Percentiles rank a stretch among this genome's conserved stretches.
Evolutionary conservation across 2,329 filamentous ascomycete species (phyloP).

Genomic region (Mycosphaerella sp.): DNA sequence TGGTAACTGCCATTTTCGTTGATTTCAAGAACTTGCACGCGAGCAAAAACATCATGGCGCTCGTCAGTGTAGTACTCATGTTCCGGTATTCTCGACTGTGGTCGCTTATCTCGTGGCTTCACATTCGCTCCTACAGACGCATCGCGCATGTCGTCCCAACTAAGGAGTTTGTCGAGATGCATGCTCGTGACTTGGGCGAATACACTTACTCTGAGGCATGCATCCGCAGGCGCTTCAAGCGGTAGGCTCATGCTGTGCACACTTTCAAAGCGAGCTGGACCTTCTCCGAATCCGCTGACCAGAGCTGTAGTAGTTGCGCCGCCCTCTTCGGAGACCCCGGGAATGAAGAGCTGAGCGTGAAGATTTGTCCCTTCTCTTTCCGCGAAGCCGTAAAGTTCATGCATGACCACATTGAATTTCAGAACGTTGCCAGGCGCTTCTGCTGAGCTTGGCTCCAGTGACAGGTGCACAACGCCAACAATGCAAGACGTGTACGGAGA

Average conservation of each 20-base stretch:
- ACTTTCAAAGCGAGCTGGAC: slow-evolving; percentile 87
- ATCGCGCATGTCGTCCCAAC: slow-evolving; percentile 98
- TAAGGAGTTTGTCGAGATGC: slow-evolving; percentile 93
- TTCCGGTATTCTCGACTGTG: slow-evolving; percentile 70
- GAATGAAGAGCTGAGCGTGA: slow-evolving; percentile 93
- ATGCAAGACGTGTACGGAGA: slow-evolving; percentile 90
- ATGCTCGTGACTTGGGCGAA: slow-evolving; percentile 87
- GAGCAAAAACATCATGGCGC: slow-evolving; percentile 83
- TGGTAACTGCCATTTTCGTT: slow-evolving; percentile 86
- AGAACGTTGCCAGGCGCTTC: slow-evolving; percentile 85
- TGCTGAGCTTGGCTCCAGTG: slow-evolving; percentile 87
- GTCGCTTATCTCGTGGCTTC: slow-evolving; percentile 41
- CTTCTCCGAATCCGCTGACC: slow-evolving; percentile 89
- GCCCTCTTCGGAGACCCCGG: slow-evolving; percentile 77
- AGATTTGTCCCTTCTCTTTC: slow-evolving; percentile 94
- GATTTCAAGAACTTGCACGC: slow-evolving; percentile 84
- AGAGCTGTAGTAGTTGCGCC: slow-evolving; percentile 93
- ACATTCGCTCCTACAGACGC: slow-evolving; percentile 51
- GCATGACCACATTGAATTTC: slow-evolving; percentile 99
- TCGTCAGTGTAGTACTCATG: slow-evolving; percentile 91
- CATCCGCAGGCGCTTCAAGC: slow-evolving; percentile 65
- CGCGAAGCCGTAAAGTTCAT: slow-evolving; percentile 87
- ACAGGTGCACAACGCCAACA: slow-evolving; percentile 83
- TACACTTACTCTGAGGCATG: slow-evolving; percentile 76
- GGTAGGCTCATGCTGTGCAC: slow-evolving; percentile 97